Percentiles rank a stretch among this genome's conserved stretches.
Evolutionary conservation across 208 protist species (phyloP).

Genomic region (Porcisia hertigi): DNA sequence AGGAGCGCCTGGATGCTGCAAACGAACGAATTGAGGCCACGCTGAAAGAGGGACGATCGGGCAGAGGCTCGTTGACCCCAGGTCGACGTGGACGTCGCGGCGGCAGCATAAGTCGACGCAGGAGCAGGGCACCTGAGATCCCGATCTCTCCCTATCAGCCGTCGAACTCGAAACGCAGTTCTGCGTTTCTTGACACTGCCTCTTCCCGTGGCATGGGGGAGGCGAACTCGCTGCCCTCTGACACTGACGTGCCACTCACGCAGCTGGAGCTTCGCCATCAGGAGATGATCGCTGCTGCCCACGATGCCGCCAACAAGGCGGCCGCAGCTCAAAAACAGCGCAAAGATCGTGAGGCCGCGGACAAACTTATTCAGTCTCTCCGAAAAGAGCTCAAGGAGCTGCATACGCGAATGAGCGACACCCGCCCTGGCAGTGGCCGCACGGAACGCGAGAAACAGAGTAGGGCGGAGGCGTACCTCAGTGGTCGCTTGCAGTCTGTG

Average conservation of each 20-base stretch:
- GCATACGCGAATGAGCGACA: constrained; percentile 11
- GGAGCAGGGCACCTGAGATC: neutral
- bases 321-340: constrained; percentile 18
- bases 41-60: constrained; percentile 12
- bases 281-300: neutral
- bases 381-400: constrained; percentile 34
- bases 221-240: constrained; percentile 34
- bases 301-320: neutral
- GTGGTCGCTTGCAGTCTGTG: constrained; percentile 35
- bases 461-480: constrained; percentile 18
- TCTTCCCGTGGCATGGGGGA: constrained; percentile 30
- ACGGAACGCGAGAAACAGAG: neutral
- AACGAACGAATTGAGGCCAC: constrained; percentile 54
- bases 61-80: neutral
- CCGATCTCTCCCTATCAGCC: neutral
- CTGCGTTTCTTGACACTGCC: neutral
- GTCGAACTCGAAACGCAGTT: neutral
- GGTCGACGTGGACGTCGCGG: constrained; percentile 2
- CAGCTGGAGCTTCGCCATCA: constrained; percentile 2
- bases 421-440: neutral
- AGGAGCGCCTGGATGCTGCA: constrained; percentile 70
- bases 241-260: constrained; percentile 22
- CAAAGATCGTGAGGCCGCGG: constrained; percentile 35
- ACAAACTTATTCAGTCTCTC: constrained; percentile 40
- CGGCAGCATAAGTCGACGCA: neutral